Conservation (phyloP, 805 yeast species). For the Nakazawaea pomicola region DNA sequence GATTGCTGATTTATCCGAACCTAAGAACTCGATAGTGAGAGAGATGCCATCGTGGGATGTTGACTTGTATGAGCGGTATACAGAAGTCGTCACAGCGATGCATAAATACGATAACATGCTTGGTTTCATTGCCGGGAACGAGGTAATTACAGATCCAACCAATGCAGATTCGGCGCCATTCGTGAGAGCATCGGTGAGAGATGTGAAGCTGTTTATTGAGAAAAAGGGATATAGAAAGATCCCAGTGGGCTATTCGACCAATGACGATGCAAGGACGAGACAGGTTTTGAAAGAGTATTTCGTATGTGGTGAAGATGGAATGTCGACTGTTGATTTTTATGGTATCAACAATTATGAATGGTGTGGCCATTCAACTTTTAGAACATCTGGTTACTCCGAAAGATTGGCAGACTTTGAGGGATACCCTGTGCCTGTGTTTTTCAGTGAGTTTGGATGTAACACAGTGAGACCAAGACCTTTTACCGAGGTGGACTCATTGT, state of each 20-base stretch:
- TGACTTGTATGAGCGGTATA: conserved; percentile 34
- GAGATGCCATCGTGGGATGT: conserved; percentile 31
- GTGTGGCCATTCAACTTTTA: conserved; percentile 84
- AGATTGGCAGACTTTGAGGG: conserved; percentile 57
- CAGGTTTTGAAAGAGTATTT: conserved; percentile 40
- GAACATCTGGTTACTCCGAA: conserved; percentile 66
- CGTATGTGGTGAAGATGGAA: conserved; percentile 35
- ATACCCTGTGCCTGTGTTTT: conserved; percentile 68
- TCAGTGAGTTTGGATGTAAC: conserved; percentile 81
- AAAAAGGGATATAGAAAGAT: conserved; percentile 30
- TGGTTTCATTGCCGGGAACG: conserved; percentile 38
- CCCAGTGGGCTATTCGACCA: conserved; percentile 44
- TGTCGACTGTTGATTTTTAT: conserved; percentile 62
- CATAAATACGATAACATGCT: conserved; percentile 32
- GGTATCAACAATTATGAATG: conserved; percentile 81
- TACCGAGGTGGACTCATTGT: conserved; percentile 65
- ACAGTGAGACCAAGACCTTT: conserved; percentile 55
- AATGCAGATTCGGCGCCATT: conserved; percentile 42
- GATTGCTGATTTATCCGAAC: conserved; percentile 40
- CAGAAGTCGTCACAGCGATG: conserved; percentile 36
- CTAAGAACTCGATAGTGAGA: conserved; percentile 29
- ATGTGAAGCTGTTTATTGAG: conserved; percentile 34
- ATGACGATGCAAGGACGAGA: conserved; percentile 38
- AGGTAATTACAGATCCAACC: conserved; percentile 31
- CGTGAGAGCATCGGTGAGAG: conserved; percentile 44